Base-by-base conservation (phyloP, 2,329 filamentous ascomycete species). In the Ceratocystis harringtonii region DNA sequence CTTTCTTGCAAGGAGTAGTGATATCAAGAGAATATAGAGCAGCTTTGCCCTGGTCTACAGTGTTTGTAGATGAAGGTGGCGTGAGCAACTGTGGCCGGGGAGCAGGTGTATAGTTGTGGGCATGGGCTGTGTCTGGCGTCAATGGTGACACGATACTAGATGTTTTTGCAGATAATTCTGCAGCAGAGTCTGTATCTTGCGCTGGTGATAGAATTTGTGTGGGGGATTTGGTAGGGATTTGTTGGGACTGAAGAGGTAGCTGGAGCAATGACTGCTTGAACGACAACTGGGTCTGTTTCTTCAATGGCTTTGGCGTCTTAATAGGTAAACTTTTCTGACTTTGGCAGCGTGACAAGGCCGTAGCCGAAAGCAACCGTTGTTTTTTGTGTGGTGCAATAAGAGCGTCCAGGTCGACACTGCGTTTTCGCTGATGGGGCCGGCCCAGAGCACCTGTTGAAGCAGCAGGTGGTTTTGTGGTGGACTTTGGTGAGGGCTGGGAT, bases 321-420 rank as follows among this genome's bases (percentile, higher is more conserved):
- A 25, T 36, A 30, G 32, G 28, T 50, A n/a, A n/a, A 15, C 17
- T 30, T 7, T 58, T 17, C 12, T 58, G 55, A 2, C 8, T 17
- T 30, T 58, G 55, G 30, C 28, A n/a, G 19, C 30, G 19, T 43
- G 60, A 12, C 43, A 43, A 58, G 30, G 28, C 55, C 19, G 55
- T 22, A 25, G 55, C 30, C 55, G 55, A n/a, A 36, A 58, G 7
- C 15, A 58, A 61, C 8, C 61, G 48, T 19, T 52, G 60, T 44
- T 62, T 66, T 32, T 57, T 66, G 28, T 58, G 65, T 30, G 65
- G 61, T 43, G 57, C 64, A 19, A 60, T 63, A 8, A 66, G 50
- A 15, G 65, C 65, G 48, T 60, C 65, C 43, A 66, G 30, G 28
- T 66, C 65, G 15, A 66, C 65, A 48, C 65, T 63, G 28, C 65